phyloP scores from a whole-genome alignment of 2,329 filamentous ascomycete species.

The Fonsecaea erecta region DNA sequence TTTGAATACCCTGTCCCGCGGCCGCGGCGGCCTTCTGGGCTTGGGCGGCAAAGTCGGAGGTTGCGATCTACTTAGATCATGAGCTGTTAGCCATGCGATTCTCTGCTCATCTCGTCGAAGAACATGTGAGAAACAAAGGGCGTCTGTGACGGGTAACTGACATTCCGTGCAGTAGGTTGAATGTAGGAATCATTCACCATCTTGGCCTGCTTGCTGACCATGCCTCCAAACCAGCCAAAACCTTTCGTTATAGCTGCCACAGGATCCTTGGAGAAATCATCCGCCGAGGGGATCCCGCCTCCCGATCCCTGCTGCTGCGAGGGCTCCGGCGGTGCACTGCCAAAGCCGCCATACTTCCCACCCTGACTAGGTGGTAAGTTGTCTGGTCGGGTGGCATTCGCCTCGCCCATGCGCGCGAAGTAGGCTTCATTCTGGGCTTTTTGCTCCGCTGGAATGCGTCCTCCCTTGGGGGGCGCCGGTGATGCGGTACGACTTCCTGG shows the following conservation, averaged over 20 bases:
- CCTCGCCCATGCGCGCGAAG: constrained; percentile 81
- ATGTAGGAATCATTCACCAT: constrained; percentile 89
- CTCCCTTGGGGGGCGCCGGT: constrained; percentile 36
- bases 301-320: constrained; percentile 7
- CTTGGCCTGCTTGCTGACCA: constrained; percentile 88
- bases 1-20: constrained; percentile 65
- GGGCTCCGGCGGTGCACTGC: constrained; percentile 68
- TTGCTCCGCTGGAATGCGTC: constrained; percentile 52
- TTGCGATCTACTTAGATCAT: constrained; percentile 69
- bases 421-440: constrained; percentile 80
- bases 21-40: constrained; percentile 61
- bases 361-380: constrained; percentile 83
- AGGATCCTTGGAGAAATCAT: constrained; percentile 90
- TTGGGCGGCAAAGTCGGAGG: constrained; percentile 77
- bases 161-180: constrained; percentile 88
- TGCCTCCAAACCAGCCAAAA: constrained; percentile 90
- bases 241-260: constrained; percentile 86
- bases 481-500: constrained; percentile 37
- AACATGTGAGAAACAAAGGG: background rate
- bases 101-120: no score
- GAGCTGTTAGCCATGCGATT: background rate
- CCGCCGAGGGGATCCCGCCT: constrained; percentile 67
- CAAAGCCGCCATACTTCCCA: constrained; percentile 90
- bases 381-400: constrained; percentile 77
- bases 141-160: constrained; percentile 47